Evolutionary conservation across 441 rosid genomes (phyloP).

Genomic region (Populus tomentosa): DNA sequence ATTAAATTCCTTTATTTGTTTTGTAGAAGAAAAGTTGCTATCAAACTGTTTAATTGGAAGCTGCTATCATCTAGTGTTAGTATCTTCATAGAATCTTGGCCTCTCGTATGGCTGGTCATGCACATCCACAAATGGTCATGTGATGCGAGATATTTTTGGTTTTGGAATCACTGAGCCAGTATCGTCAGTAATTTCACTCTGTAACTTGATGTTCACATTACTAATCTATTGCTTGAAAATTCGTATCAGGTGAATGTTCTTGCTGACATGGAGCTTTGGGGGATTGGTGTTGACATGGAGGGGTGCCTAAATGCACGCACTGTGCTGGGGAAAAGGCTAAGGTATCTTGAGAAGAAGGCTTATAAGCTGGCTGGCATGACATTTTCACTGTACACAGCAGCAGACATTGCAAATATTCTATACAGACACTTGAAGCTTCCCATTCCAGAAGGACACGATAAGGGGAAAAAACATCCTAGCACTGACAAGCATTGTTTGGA

Average conservation of each 20-base stretch:
- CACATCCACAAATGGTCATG: not conserved
- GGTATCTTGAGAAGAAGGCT: slow-evolving; percentile 84
- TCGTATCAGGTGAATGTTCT: slow-evolving; percentile 74
- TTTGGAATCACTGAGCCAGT: slow-evolving; percentile 4
- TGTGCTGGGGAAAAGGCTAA: slow-evolving; percentile 67
- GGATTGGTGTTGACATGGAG: slow-evolving; percentile 93
- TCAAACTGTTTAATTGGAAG: not conserved
- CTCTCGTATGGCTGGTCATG: not conserved
- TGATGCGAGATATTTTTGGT: not conserved
- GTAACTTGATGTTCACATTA: not conserved
- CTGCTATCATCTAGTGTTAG: not conserved
- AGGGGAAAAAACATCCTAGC: slow-evolving; percentile 66
- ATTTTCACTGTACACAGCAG: slow-evolving; percentile 76
- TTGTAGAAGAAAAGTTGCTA: not conserved
- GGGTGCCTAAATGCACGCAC: slow-evolving; percentile 79
- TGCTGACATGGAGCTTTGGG: slow-evolving; percentile 98
- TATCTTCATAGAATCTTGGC: not conserved
- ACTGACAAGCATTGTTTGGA: slow-evolving; percentile 72
- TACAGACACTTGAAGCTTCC: slow-evolving; percentile 82
- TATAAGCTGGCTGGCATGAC: slow-evolving; percentile 77
- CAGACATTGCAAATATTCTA: slow-evolving; percentile 93
- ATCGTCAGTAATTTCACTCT: not conserved
- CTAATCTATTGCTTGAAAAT: slow-evolving; percentile 20
- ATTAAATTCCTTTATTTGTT: not conserved
- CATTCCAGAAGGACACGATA: slow-evolving; percentile 50